phyloP scores from a whole-genome alignment of 2,329 filamentous ascomycete species.

The Cryoendolithus antarcticus region DNA sequence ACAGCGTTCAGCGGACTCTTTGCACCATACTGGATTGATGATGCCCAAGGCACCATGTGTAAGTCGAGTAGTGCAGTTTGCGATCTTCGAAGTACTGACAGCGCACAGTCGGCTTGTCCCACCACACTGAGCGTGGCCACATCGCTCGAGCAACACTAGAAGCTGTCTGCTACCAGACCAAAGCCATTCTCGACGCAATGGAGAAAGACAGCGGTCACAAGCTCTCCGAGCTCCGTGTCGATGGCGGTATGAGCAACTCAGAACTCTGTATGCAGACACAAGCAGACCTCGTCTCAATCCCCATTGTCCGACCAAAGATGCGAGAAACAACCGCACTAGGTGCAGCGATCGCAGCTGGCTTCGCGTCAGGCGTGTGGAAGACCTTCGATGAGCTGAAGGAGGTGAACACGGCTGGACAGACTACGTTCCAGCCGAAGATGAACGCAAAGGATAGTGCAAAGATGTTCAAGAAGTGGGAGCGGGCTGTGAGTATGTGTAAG shows the following conservation, averaged over 20 bases:
- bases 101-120: conserved; percentile 59
- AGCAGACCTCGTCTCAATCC: conserved; percentile 70
- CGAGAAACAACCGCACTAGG: conserved; percentile 76
- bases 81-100: background rate
- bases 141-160: conserved; percentile 77
- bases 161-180: conserved; percentile 79
- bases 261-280: conserved; percentile 87
- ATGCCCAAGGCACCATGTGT: conserved; percentile 76
- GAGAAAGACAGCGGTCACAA: conserved; percentile 66
- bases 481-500: conserved; percentile 16
- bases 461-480: conserved; percentile 16
- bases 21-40: conserved; percentile 89
- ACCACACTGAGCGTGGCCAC: conserved; percentile 69
- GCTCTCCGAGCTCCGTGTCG: conserved; percentile 62
- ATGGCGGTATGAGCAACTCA: conserved; percentile 76
- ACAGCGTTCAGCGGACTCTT: conserved; percentile 86
- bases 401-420: conserved; percentile 15
- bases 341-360: conserved; percentile 71
- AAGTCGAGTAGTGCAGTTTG: conserved; percentile 39
- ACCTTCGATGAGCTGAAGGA: conserved; percentile 55
- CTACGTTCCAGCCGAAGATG: conserved; percentile 13
- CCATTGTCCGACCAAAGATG: conserved; percentile 70
- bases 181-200: conserved; percentile 83
- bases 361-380: conserved; percentile 65
- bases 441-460: conserved; percentile 19